Conservation (phyloP, 495 filamentous ascomycete species). For the Bathelium albidoporum region DNA sequence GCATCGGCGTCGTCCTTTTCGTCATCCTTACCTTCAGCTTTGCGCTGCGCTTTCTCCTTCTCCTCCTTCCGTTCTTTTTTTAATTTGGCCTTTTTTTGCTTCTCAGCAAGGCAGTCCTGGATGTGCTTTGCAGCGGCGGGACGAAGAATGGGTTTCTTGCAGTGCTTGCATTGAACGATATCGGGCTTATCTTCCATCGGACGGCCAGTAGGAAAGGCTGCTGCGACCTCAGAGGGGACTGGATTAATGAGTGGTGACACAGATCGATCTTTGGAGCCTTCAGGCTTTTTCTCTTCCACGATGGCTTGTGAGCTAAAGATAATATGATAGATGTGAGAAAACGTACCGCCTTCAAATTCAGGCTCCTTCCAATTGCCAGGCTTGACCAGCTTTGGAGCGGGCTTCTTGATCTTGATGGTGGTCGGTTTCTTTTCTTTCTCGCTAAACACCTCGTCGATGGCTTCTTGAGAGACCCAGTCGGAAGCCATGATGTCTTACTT, state of each 20-base stretch:
- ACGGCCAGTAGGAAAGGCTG: conserved; percentile 62
- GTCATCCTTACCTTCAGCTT: conserved; percentile 31
- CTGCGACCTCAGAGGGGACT: conserved; percentile 55
- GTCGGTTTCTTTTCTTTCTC: conserved; percentile 49
- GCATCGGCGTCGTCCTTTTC: conserved; percentile 22
- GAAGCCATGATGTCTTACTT: not conserved
- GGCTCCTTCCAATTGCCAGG: conserved; percentile 31
- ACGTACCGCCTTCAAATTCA: conserved; percentile 46
- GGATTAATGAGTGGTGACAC: conserved; percentile 57
- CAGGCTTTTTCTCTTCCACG: conserved; percentile 25
- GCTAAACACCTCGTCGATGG: conserved; percentile 3
- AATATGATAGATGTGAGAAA: conserved; percentile 1
- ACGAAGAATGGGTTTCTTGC: conserved; percentile 33
- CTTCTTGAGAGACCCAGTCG: not conserved
- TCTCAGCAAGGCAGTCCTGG: conserved; percentile 35
- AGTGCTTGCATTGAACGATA: conserved; percentile 34
- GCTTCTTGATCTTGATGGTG: conserved; percentile 61
- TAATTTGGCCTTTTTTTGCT: conserved; percentile 38
- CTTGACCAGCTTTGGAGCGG: conserved; percentile 32
- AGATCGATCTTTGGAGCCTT: conserved; percentile 31
- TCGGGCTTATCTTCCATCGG: conserved; percentile 41
- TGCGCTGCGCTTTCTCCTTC: conserved; percentile 40
- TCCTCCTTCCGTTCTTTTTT: conserved; percentile 40
- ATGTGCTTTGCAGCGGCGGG: conserved; percentile 27
- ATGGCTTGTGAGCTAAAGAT: not conserved